Evolutionary conservation across 108 stramenopile species (phyloP).

Genomic region (Fistulifera solaris): DNA sequence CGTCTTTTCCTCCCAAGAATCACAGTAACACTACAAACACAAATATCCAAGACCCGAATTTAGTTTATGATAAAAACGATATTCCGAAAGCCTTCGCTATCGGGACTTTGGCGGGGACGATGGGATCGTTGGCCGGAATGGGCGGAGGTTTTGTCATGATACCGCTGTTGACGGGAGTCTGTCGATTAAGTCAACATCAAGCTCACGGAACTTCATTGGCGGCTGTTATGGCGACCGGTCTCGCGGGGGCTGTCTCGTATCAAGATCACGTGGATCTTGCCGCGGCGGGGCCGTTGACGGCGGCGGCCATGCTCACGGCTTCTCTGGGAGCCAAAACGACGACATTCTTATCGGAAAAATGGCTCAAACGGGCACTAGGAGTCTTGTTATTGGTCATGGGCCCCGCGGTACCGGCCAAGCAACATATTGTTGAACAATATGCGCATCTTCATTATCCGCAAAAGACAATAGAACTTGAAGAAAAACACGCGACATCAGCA

Average conservation of each 20-base stretch:
- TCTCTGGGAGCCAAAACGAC: slow-evolving; percentile 58
- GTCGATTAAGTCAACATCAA: slow-evolving; percentile 76
- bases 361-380: slow-evolving; percentile 58
- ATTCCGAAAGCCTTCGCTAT: slow-evolving; percentile 45
- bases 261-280: slow-evolving; percentile 68
- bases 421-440: slow-evolving; percentile 26
- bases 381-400: slow-evolving; percentile 81
- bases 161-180: slow-evolving; percentile 44
- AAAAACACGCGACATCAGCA: slow-evolving; percentile 2
- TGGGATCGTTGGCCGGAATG: slow-evolving; percentile 84
- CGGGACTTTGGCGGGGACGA: slow-evolving; percentile 62
- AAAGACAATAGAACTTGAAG: slow-evolving; percentile 4
- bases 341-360: slow-evolving; percentile 24
- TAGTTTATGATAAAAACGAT: too few relatives aligned
- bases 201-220: slow-evolving; percentile 88
- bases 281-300: slow-evolving; percentile 57
- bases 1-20: too few relatives aligned
- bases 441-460: slow-evolving; percentile 1
- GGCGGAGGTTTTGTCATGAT: slow-evolving; percentile 93
- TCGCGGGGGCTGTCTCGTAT: slow-evolving; percentile 78
- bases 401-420: slow-evolving; percentile 69
- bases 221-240: slow-evolving; percentile 81
- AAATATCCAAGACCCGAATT: too few relatives aligned
- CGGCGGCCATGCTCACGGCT: slow-evolving; percentile 70
- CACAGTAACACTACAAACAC: too few relatives aligned